A percentile compares a stretch with the other conserved stretches of the same genome.
phyloP scores from a whole-genome alignment of 2,329 filamentous ascomycete genomes.

The Pyricularia pennisetigena region DNA sequence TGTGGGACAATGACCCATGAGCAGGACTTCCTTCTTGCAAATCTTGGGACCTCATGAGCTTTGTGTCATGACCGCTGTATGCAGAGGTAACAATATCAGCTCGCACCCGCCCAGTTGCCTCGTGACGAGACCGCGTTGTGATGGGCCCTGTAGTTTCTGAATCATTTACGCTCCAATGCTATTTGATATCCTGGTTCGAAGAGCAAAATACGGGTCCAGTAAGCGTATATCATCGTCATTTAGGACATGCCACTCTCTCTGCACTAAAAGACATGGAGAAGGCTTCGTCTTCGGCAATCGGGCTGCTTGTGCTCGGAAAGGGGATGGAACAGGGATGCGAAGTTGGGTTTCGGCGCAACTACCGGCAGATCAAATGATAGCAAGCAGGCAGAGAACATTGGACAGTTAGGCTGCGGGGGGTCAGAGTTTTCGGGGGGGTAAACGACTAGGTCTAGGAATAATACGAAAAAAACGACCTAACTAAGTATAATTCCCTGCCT shows the following conservation, averaged over 20 bases:
- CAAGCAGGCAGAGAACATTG: neutral
- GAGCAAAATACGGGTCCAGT: neutral
- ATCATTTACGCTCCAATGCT: neutral
- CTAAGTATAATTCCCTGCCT: neutral
- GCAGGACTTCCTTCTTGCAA: neutral
- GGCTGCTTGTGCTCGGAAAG: neutral
- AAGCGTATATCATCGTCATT: neutral
- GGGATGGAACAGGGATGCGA: neutral
- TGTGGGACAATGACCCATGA: neutral
- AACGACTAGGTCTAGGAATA: neutral
- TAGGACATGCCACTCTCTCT: neutral
- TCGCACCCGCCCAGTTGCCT: neutral
- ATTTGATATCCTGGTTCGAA: neutral
- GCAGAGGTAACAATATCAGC: neutral
- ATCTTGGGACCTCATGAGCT: neutral
- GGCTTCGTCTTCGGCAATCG: neutral
- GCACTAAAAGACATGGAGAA: neutral
- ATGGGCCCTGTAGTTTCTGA: too few relatives aligned
- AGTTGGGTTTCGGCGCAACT: neutral
- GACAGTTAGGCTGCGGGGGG: neutral
- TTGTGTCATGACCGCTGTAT: neutral
- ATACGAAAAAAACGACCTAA: neutral
- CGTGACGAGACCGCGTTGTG: neutral
- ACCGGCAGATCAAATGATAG: neutral
- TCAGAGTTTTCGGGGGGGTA: neutral